A percentile compares a stretch with the other conserved stretches of the same genome.
phyloP scores from a whole-genome alignment of 2,329 filamentous ascomycete species.

The Bipolaris victoriae region DNA sequence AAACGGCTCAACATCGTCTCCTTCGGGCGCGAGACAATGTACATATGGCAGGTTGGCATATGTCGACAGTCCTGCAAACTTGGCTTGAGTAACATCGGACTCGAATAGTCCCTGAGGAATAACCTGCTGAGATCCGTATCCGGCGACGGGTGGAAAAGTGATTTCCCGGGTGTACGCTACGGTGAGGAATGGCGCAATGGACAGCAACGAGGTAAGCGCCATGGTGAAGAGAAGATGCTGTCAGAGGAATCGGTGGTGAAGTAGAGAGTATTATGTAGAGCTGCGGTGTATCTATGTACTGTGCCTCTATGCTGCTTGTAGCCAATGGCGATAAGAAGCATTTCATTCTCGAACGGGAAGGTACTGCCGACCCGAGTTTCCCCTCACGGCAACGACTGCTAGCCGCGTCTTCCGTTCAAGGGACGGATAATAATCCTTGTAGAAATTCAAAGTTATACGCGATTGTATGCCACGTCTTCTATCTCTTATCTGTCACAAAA shows the following conservation, averaged over 20 bases:
- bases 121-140: constrained; percentile 43
- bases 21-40: constrained; percentile 51
- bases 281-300: background rate
- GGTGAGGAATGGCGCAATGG: background rate
- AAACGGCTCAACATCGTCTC: constrained; percentile 49
- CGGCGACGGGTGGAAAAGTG: constrained; percentile 51
- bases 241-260: background rate
- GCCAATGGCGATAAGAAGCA: constrained; percentile 6
- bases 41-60: constrained; percentile 58
- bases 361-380: constrained; percentile 20
- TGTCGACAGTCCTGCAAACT: constrained; percentile 54
- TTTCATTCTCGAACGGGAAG: constrained; percentile 16
- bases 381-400: constrained; percentile 13
- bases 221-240: background rate
- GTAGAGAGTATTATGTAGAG: background rate
- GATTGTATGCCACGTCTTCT: no score
- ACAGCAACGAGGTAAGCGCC: constrained; percentile 3
- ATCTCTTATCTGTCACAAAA: no score
- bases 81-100: constrained; percentile 40
- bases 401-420: constrained; percentile 9
- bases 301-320: constrained; percentile 5
- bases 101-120: constrained; percentile 26
- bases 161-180: constrained; percentile 48
- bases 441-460: background rate
- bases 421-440: constrained; percentile 2